Conservation (phyloP, 176 grass and related monocot species). For the Oryza rufipogon region DNA sequence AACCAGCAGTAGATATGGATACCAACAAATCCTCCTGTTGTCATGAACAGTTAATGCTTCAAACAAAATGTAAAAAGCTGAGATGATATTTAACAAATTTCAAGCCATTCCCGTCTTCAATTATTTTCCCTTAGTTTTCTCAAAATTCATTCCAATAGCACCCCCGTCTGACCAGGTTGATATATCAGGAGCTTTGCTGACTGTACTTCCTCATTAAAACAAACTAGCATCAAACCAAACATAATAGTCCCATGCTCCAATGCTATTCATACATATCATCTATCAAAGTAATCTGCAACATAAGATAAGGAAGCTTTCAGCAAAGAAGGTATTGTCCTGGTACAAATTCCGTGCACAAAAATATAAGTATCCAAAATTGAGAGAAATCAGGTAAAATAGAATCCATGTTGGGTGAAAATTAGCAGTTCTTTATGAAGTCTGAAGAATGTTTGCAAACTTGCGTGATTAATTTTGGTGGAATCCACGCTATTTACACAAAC, state of each 20-base stretch:
- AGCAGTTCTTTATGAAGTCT: background rate
- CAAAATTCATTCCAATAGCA: conserved; percentile 1
- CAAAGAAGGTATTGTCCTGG: conserved; percentile 19
- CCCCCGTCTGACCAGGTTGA: conserved; percentile 5
- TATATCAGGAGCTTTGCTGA: conserved; percentile 4
- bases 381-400: background rate
- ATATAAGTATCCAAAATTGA: background rate
- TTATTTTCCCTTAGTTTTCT: background rate
- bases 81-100: conserved; percentile 4
- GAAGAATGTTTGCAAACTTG: background rate
- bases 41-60: conserved; percentile 28
- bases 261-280: conserved; percentile 63
- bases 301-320: conserved; percentile 17
- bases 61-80: background rate
- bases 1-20: conserved; percentile 4
- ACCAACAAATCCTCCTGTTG: conserved; percentile 30
- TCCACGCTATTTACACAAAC: background rate
- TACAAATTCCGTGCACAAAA: background rate
- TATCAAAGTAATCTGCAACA: conserved; percentile 70
- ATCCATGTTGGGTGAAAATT: background rate
- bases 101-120: conserved; percentile 1
- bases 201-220: background rate
- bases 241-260: background rate
- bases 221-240: background rate
- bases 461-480: background rate